Evolutionary conservation across 805 yeast genomes (phyloP).

Genomic region (Helenozyma baotianmanensis): DNA sequence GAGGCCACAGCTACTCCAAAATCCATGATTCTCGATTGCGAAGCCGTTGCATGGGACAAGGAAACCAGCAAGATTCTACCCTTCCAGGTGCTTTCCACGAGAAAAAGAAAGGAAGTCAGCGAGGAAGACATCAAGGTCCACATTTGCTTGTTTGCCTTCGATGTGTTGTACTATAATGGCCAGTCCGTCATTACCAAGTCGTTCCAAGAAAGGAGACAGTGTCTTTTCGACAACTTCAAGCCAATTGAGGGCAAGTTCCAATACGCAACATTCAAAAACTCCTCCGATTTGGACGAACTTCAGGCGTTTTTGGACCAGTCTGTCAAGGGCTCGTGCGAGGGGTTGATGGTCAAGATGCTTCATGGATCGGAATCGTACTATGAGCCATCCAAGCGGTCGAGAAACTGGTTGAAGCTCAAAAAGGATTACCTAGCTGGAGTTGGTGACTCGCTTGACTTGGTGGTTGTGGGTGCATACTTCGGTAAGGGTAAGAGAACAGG

Average conservation of each 20-base stretch:
- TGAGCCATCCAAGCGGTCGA: constrained; percentile 91
- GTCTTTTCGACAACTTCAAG: constrained; percentile 52
- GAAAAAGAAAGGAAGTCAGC: constrained; percentile 91
- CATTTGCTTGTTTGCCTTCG: constrained; percentile 91
- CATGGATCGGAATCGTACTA: constrained; percentile 77
- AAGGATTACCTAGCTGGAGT: constrained; percentile 94
- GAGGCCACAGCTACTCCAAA: constrained; percentile 23
- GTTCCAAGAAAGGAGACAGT: constrained; percentile 63
- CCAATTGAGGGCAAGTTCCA: constrained; percentile 73
- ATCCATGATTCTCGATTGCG: constrained; percentile 84
- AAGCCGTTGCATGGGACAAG: constrained; percentile 96
- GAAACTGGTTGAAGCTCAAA: constrained; percentile 93
- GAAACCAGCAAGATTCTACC: constrained; percentile 78
- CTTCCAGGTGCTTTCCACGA: constrained; percentile 86
- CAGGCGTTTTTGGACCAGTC: constrained; percentile 85
- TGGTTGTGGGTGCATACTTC: constrained; percentile 88
- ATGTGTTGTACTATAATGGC: constrained; percentile 70
- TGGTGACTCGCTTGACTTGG: constrained; percentile 92
- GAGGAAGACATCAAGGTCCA: constrained; percentile 83
- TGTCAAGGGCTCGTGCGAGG: constrained; percentile 87
- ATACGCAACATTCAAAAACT: constrained; percentile 71
- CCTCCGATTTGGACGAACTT: constrained; percentile 68
- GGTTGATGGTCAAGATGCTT: constrained; percentile 89
- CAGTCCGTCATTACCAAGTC: constrained; percentile 64
- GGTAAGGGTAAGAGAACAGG: constrained; percentile 96